Percentiles rank a stretch among this genome's conserved stretches.
Conservation (phyloP, 768 basidiomycete genomes). For the Psilocybe subaeruginosa region DNA sequence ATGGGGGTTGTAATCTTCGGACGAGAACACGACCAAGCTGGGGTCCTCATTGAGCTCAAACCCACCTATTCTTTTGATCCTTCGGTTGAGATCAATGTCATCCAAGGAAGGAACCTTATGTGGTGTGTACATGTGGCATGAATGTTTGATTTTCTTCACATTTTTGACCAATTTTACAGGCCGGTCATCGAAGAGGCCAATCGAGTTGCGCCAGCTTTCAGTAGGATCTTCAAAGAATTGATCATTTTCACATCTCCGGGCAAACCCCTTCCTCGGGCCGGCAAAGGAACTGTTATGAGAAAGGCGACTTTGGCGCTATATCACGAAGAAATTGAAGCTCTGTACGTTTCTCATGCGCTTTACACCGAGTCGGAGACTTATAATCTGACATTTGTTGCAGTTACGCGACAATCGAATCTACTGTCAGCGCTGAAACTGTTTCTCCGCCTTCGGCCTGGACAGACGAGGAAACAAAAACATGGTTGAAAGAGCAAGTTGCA, state of each 20-base stretch:
- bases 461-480: constrained; percentile 12
- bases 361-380: not conserved
- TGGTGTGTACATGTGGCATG: constrained; percentile 29
- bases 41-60: constrained; percentile 35
- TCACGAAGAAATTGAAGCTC: constrained; percentile 44
- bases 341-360: constrained; percentile 34
- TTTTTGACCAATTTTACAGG: constrained; percentile 24
- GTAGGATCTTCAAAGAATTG: constrained; percentile 56
- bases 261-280: constrained; percentile 46
- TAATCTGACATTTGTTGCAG: not conserved
- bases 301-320: constrained; percentile 47
- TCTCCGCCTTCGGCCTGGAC: constrained; percentile 20
- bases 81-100: constrained; percentile 20
- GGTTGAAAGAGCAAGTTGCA: constrained; percentile 22
- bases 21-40: constrained; percentile 34
- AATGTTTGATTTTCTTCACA: not conserved
- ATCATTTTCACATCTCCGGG: constrained; percentile 41
- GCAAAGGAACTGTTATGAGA: constrained; percentile 51
- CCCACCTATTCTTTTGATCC: constrained; percentile 29
- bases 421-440: constrained; percentile 11
- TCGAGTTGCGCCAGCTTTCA: constrained; percentile 42
- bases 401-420: constrained; percentile 21
- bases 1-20: constrained; percentile 47
- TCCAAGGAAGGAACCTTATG: constrained; percentile 36
- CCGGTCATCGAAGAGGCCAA: constrained; percentile 47